These are phyloP conservation scores for Hypoxylon lenormandii DNA, from an alignment of 495 filamentous ascomycete species.

Conservation along the genomic window DNA sequence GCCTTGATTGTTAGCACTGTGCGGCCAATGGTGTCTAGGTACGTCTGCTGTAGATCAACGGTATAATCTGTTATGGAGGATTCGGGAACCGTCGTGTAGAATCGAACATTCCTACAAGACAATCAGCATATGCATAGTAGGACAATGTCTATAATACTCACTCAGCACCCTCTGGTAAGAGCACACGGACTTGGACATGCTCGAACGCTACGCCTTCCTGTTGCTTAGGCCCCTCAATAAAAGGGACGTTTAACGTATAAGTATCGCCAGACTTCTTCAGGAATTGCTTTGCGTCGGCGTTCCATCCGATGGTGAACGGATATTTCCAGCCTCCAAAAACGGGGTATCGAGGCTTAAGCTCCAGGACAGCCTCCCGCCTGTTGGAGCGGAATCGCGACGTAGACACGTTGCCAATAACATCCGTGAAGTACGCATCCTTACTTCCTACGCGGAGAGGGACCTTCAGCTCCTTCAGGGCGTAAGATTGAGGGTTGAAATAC, in stretches of 20 bases:
- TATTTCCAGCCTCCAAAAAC: slow-evolving; percentile 98
- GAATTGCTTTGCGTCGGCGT: slow-evolving; percentile 81
- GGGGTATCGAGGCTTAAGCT: slow-evolving; percentile 91
- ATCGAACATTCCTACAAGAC: slow-evolving; percentile 72
- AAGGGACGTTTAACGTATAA: slow-evolving; percentile 93
- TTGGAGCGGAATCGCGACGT: slow-evolving; percentile 88
- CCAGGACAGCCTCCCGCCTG: slow-evolving; percentile 80
- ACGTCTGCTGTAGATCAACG: slow-evolving; percentile 71
- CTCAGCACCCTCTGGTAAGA: slow-evolving; percentile 91
- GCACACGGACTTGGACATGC: slow-evolving; percentile 79
- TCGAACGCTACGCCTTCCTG: slow-evolving; percentile 87
- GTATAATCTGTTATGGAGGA: slow-evolving; percentile 69
- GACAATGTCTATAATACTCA: slow-evolving; percentile 63
- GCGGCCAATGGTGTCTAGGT: slow-evolving; percentile 92
- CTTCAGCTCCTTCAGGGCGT: slow-evolving; percentile 82
- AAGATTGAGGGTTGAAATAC: slow-evolving; percentile 79
- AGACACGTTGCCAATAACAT: slow-evolving; percentile 96
- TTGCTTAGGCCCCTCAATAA: slow-evolving; percentile 90
- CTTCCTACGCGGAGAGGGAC: slow-evolving; percentile 82
- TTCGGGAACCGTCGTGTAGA: slow-evolving; percentile 69
- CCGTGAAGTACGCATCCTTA: slow-evolving; percentile 88
- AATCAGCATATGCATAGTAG: slow-evolving; percentile 44
- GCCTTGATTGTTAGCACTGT: slow-evolving; percentile 84
- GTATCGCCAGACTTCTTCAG: slow-evolving; percentile 71
- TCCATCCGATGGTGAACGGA: slow-evolving; percentile 94